A percentile compares a stretch with the other conserved stretches of the same genome.
phyloP scores from a whole-genome alignment of 2,329 filamentous ascomycete species.

The Calonectria hawksworthii region DNA sequence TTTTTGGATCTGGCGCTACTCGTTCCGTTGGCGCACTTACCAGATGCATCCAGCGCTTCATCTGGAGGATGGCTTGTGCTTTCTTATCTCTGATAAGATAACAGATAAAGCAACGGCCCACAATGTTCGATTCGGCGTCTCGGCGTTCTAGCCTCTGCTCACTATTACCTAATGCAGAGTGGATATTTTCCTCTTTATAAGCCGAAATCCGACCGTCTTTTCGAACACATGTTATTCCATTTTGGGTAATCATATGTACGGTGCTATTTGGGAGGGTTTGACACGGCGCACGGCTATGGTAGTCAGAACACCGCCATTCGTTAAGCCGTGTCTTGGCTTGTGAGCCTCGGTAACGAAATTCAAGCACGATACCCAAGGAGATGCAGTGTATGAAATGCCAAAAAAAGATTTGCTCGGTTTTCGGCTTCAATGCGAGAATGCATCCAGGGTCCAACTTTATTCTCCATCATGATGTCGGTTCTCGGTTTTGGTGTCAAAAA shows the following conservation, averaged over 20 bases:
- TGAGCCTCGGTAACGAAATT: neutral
- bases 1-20: neutral
- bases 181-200: neutral
- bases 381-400: neutral
- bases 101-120: slow-evolving; percentile 6
- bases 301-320: neutral
- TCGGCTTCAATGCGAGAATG: slow-evolving; percentile 5
- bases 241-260: neutral
- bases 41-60: neutral
- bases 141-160: slow-evolving; percentile 25
- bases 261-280: neutral
- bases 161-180: slow-evolving; percentile 16
- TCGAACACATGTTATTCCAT: slow-evolving; percentile 2
- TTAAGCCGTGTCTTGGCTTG: neutral
- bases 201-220: neutral
- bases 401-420: slow-evolving; percentile 27
- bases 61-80: neutral
- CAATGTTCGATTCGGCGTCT: slow-evolving; percentile 26
- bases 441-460: slow-evolving; percentile 4
- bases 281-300: neutral
- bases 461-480: slow-evolving; percentile 4
- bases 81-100: slow-evolving; percentile 12
- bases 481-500: slow-evolving; percentile 7
- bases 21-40: neutral
- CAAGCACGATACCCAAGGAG: neutral